phyloP scores from a whole-genome alignment of 106 monocot species.

The Dendrobium officinale region DNA sequence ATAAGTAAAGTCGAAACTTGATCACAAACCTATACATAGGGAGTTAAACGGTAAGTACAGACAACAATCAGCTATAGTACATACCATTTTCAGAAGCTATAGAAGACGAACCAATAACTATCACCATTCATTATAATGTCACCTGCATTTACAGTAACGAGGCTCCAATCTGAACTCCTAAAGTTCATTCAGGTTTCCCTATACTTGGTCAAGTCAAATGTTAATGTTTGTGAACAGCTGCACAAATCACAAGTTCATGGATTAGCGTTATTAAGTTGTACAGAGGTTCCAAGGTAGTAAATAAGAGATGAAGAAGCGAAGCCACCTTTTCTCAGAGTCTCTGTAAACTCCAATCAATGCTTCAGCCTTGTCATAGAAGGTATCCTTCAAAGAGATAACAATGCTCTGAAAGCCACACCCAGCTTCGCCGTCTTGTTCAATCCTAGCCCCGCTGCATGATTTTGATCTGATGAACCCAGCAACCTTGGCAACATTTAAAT shows the following conservation, averaged over 20 bases:
- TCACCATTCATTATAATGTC: not conserved
- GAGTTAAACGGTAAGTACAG: not conserved
- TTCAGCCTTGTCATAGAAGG: slow-evolving; percentile 98
- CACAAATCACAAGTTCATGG: slow-evolving; percentile 15
- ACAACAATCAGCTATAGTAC: slow-evolving; percentile 1
- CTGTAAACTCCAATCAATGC: slow-evolving; percentile 93
- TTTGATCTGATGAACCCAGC: slow-evolving; percentile 85
- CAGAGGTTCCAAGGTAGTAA: not conserved
- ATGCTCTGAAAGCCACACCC: slow-evolving; percentile 87
- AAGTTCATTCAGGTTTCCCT: slow-evolving; percentile 42
- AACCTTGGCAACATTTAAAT: slow-evolving; percentile 94
- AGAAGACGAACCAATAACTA: not conserved
- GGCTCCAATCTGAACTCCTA: not conserved
- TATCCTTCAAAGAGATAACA: slow-evolving; percentile 94
- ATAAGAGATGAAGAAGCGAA: not conserved
- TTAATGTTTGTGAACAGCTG: slow-evolving; percentile 93
- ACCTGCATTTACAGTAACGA: not conserved
- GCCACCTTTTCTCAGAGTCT: slow-evolving; percentile 73
- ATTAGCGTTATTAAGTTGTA: not conserved
- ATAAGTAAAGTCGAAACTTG: no score
- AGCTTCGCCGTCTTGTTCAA: slow-evolving; percentile 38
- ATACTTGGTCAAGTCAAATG: slow-evolving; percentile 90
- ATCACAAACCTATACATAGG: not conserved
- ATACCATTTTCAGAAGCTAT: not conserved
- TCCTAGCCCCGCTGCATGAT: slow-evolving; percentile 47